Evolutionary conservation across 352 stramenopile genomes (phyloP), one percentile per base, ranked within the genome.

Genomic region (Elongisporangium prolatum): DNA sequence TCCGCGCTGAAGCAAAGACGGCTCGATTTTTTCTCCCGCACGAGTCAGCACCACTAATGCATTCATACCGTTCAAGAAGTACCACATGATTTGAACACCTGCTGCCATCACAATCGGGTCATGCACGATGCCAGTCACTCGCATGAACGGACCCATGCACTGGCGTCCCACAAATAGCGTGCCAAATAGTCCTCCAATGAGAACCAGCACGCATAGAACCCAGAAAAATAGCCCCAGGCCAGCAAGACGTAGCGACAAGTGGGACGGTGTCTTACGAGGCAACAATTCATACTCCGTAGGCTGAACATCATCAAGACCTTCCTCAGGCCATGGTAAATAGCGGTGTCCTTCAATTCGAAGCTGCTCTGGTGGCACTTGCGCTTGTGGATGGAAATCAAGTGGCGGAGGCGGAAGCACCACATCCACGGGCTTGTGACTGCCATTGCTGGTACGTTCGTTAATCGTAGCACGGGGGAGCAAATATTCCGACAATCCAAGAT

Each of bases 251-350:
- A 70, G 50, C 20, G 72, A 63, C 1, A 95, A 60, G 48, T 90
- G 68, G 6, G 75, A 71, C 14, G 86, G 84, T 10, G 49, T 74
- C 10, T 67, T 58, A 28, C 86, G 76, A 17, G 71, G 71, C 3
- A 95, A 70, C 38, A 94, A 55, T 17, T 83, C 73, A 54, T 93
- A 94, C 60, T 93, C 83, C 48, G 86, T 71, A 14, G 77, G 71
- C 47, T 82, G 72, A 0, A 68, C 63, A 50, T 93, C 81, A 4
- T 93, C 79, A 13, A 94, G 55, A 17, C 84, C 84, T 57, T 95
- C 83, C 69, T 94, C 84, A 9, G 84, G 84, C 86, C 86, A 94
- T 25, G 84, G 84, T 21, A 94, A 63, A 49, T 94, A 95, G 11
- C 84, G 75, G 16, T 85, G 79, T 0, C 84, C 86, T 53, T 88